Base-by-base conservation (phyloP, 2,329 filamentous ascomycete species). In the Pseudogymnoascus sp. region DNA sequence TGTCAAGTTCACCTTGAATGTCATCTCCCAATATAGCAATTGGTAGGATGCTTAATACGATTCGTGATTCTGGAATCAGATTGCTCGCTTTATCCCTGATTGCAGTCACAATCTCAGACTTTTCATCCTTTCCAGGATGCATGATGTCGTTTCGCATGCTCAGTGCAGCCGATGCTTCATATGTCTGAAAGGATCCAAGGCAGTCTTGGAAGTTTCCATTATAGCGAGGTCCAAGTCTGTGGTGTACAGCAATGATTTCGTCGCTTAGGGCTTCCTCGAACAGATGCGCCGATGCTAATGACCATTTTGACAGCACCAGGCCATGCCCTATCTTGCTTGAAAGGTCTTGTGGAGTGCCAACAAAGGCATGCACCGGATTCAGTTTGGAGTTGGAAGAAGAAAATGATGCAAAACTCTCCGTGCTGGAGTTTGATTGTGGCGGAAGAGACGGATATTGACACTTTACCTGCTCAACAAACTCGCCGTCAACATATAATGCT, bases 201-300 rank as follows among this genome's bases (percentile, higher is more conserved):
- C 91, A 94, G 70, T 99, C 94, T 74, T 99, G 94, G 68, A 96
- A 96, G 71, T 99, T 99, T 14, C 94, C 94, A 70, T 91, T 87
- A 68, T 99, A 99, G 57, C 91, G 85, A 22, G 91, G 89, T 0
- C 94, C 93, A 15, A 99, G 85, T 58, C 92, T 89, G 71, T 88
- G 90, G 69, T 96, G 90, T 0, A 99, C 94, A 11, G 93, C 88
- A 61, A 99, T 80, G 63, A 96, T 83, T 72, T 99, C 94, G 70
- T 97, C 93, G 62, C 91, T 96, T 36, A 97, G 78, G 0, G 87
- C 83, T 62, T 96, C 90, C 62, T 93, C 88, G 64, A 97, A 91
- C 4, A 99, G 77, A 72, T 97, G 90, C 1, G 91, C 91, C 57
- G 90, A 92, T 25, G 91, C 92, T 61, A 99, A 77, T 6, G 92